Evolutionary conservation across 1,284 basidiomycete species (phyloP).

Genomic region (Marasmius sp.): DNA sequence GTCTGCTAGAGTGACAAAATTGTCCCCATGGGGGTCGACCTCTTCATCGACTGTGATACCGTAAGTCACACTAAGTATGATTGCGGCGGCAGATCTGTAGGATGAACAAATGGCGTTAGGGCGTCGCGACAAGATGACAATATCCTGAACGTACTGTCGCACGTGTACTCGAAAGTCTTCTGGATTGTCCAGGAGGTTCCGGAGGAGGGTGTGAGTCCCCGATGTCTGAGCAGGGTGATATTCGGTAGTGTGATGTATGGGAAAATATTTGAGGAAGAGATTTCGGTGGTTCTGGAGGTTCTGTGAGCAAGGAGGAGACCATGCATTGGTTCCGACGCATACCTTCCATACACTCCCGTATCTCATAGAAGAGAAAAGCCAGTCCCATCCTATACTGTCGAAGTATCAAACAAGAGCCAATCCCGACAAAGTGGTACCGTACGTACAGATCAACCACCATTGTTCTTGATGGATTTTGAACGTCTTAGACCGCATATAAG

Average conservation of each 20-base stretch:
- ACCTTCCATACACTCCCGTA: conserved; percentile 42
- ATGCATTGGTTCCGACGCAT: background rate
- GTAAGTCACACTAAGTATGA: conserved; percentile 40
- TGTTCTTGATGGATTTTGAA: conserved; percentile 22
- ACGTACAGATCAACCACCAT: conserved; percentile 47
- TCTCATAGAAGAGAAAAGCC: conserved; percentile 45
- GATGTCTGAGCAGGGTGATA: conserved; percentile 37
- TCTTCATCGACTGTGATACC: conserved; percentile 33
- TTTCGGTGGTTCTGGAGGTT: conserved; percentile 35
- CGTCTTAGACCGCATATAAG: background rate
- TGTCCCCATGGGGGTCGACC: conserved; percentile 36
- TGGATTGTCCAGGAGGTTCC: conserved; percentile 34
- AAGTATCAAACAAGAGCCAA: background rate
- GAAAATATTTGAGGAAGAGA: conserved; percentile 46
- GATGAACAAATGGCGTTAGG: background rate
- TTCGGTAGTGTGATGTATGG: conserved; percentile 24
- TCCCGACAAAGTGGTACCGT: conserved; percentile 9
- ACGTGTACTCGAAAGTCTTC: conserved; percentile 34
- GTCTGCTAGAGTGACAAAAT: conserved; percentile 44
- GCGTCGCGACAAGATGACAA: background rate
- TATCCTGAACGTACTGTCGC: conserved; percentile 26
- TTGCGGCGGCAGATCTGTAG: conserved; percentile 34
- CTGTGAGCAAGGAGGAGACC: conserved; percentile 7
- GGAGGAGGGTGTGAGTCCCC: conserved; percentile 37
- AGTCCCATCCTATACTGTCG: conserved; percentile 47